Percentiles rank a stretch among this genome's conserved stretches.
phyloP scores from a whole-genome alignment of 2,329 filamentous ascomycete genomes.

The Biscogniauxia sp. region DNA sequence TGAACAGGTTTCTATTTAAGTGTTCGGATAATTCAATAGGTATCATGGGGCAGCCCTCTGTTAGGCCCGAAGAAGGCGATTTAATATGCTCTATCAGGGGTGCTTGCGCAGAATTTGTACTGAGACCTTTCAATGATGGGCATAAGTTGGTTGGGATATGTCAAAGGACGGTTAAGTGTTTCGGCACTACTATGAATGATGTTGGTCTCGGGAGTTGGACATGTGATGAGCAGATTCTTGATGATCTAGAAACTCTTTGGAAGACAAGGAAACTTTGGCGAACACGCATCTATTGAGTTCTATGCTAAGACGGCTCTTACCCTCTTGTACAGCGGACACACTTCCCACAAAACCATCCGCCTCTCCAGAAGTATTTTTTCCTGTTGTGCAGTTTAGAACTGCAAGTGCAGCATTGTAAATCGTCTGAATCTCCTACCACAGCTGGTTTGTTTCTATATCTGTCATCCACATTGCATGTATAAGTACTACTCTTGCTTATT shows the following conservation, averaged over 20 bases:
- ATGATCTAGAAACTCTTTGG: background rate
- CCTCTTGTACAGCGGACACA: too few relatives aligned
- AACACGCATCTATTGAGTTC: background rate
- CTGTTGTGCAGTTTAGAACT: too few relatives aligned
- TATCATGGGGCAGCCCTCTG: slow-evolving; percentile 6
- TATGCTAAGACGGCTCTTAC: too few relatives aligned
- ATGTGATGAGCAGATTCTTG: too few relatives aligned
- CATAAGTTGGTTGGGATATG: slow-evolving; percentile 10
- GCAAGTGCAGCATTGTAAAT: too few relatives aligned
- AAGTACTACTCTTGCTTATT: too few relatives aligned
- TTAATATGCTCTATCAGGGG: slow-evolving; percentile 12
- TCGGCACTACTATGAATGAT: background rate
- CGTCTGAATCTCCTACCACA: too few relatives aligned
- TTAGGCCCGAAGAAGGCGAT: slow-evolving; percentile 2
- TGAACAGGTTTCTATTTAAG: slow-evolving; percentile 2
- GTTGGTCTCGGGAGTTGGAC: slow-evolving; percentile 2
- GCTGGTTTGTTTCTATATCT: too few relatives aligned
- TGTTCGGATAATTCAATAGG: slow-evolving; percentile 8
- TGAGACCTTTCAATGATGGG: slow-evolving; percentile 1
- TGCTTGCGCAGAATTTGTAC: slow-evolving; percentile 8
- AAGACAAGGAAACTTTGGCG: background rate
- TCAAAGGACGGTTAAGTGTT: slow-evolving; percentile 1
- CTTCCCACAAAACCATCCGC: too few relatives aligned
- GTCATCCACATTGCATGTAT: too few relatives aligned
- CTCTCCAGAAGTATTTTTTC: too few relatives aligned